Percentiles rank a stretch among this genome's conserved stretches.
Evolutionary conservation across 345 rosid species (phyloP).

Genomic region (Limnanthes douglasii): DNA sequence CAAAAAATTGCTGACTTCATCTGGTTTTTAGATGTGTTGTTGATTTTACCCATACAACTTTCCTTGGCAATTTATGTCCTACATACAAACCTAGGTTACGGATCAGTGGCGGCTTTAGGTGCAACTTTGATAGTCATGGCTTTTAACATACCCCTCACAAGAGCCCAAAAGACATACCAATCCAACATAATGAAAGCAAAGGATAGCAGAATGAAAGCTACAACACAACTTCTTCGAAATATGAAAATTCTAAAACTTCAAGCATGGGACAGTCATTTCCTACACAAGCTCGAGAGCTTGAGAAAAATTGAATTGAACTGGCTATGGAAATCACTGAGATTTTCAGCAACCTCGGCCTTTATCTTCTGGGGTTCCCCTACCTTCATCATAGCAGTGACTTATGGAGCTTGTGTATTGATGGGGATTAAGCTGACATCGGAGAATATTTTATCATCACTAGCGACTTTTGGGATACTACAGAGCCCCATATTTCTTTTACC

Average conservation of each 20-base stretch:
- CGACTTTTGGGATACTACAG: constrained; percentile 85
- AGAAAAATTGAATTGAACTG: constrained; percentile 48
- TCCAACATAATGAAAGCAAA: constrained; percentile 73
- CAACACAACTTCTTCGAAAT: constrained; percentile 66
- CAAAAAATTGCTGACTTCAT: constrained; percentile 66
- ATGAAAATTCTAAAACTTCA: constrained; percentile 87
- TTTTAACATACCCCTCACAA: constrained; percentile 65
- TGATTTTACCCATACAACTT: constrained; percentile 83
- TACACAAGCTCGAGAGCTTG: constrained; percentile 35
- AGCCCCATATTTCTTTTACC: constrained; percentile 78
- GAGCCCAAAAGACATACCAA: constrained; percentile 59
- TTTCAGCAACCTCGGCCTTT: constrained; percentile 49
- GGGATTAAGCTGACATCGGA: constrained; percentile 76
- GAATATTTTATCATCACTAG: constrained; percentile 69
- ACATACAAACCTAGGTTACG: constrained; percentile 42
- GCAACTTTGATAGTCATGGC: constrained; percentile 68
- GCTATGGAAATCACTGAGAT: constrained; percentile 51
- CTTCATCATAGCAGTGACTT: constrained; percentile 64
- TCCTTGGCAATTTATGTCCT: constrained; percentile 57
- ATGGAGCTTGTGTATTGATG: constrained; percentile 41
- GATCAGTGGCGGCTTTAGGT: constrained; percentile 61
- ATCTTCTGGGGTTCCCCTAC: constrained; percentile 89
- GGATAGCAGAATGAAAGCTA: constrained; percentile 75
- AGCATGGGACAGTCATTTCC: constrained; percentile 75
- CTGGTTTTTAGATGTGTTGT: constrained; percentile 47